These are phyloP conservation scores for Chytriomyces confervae DNA, from an alignment of 192 early-diverging fungal genomes.

Conservation along the genomic window DNA sequence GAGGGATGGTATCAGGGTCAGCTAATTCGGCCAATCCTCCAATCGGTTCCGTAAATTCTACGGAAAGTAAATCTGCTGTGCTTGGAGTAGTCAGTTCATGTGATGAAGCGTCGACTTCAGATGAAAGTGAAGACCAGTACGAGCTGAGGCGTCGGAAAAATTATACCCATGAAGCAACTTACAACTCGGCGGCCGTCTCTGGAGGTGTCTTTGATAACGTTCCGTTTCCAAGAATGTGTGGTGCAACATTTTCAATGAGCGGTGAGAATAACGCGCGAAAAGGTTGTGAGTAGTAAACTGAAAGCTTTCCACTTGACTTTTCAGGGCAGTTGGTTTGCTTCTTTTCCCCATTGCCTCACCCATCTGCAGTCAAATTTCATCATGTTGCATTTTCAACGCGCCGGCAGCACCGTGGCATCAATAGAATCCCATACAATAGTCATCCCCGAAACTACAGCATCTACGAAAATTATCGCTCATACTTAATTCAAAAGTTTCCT, in stretches of 20 bases:
- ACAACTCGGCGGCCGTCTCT: no score
- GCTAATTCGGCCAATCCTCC: neutral
- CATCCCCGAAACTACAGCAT: conserved; percentile 28
- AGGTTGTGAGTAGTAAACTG: neutral
- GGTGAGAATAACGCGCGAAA: neutral
- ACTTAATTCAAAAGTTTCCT: conserved; percentile 29
- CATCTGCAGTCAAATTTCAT: conserved; percentile 32
- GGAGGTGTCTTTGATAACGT: conserved; percentile 34
- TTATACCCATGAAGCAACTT: no score
- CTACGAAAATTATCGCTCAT: conserved; percentile 36
- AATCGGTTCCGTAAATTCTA: neutral
- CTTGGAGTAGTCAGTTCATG: neutral
- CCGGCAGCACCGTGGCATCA: conserved; percentile 20
- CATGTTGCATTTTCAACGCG: conserved; percentile 12
- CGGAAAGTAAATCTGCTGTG: neutral
- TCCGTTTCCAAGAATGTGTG: conserved; percentile 72
- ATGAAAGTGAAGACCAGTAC: conserved; percentile 9
- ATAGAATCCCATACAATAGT: conserved; percentile 16
- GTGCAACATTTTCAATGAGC: conserved; percentile 47
- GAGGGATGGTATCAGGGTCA: neutral
- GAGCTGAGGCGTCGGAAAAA: neutral
- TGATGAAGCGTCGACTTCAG: neutral
- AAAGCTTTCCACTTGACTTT: neutral
- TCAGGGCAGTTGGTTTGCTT: conserved; percentile 71
- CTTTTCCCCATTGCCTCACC: conserved; percentile 64